Conservation (phyloP, 345 rosid species). For the Carallia pectinifolia region DNA sequence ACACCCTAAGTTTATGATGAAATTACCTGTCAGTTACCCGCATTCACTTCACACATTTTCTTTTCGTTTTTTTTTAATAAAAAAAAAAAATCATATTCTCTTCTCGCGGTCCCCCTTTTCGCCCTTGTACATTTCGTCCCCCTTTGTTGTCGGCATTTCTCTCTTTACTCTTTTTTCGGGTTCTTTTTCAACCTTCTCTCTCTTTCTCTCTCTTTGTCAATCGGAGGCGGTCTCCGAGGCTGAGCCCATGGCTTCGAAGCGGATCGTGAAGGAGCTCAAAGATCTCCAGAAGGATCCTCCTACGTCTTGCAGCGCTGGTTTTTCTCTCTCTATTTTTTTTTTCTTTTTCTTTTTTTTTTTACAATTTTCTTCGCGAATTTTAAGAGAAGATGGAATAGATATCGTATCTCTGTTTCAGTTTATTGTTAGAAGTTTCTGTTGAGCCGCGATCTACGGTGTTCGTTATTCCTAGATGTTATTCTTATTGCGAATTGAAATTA, state of each 20-base stretch:
- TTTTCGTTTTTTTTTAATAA: too few relatives aligned
- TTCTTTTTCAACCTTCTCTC: neutral
- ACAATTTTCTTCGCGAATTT: neutral
- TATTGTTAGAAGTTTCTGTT: neutral
- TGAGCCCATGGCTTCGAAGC: conserved; percentile 34
- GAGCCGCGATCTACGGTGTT: neutral
- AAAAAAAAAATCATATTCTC: too few relatives aligned
- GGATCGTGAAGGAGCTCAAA: conserved; percentile 41
- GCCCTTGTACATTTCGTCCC: neutral
- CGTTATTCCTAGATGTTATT: neutral
- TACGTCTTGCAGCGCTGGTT: conserved; percentile 40
- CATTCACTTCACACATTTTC: neutral
- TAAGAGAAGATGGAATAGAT: neutral
- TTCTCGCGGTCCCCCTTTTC: neutral
- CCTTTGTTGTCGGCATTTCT: neutral
- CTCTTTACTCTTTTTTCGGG: neutral
- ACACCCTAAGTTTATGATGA: too few relatives aligned
- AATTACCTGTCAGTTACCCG: neutral
- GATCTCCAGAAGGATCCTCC: conserved; percentile 46
- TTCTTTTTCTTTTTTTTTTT: neutral
- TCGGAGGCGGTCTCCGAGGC: conserved; percentile 14
- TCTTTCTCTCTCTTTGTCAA: neutral
- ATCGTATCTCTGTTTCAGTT: neutral
- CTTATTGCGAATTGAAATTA: neutral
- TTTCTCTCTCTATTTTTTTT: neutral